phyloP scores from a whole-genome alignment of 1,284 basidiomycete species.

The Apiotrichum montevideense region DNA sequence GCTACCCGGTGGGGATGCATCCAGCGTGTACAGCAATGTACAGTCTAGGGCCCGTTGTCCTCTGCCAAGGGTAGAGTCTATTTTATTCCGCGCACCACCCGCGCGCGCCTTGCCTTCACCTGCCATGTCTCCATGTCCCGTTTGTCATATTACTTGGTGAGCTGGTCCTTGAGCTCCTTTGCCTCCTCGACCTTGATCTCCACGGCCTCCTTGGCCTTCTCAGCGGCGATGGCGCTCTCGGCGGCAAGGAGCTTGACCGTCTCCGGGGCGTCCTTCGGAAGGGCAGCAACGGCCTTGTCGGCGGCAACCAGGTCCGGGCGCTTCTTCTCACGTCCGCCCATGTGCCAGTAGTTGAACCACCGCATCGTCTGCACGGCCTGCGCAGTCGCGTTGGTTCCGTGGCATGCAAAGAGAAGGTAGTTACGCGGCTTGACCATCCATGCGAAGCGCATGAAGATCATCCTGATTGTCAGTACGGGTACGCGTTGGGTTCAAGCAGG shows the following conservation, averaged over 20 bases:
- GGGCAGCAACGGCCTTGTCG: slow-evolving; percentile 8
- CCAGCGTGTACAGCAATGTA: slow-evolving; percentile 2
- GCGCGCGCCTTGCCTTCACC: too few species aligned
- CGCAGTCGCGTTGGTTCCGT: slow-evolving; percentile 80
- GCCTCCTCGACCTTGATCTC: slow-evolving; percentile 19
- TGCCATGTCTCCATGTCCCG: too few species aligned
- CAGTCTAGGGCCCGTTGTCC: slow-evolving; percentile 2
- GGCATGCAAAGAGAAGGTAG: slow-evolving; percentile 88
- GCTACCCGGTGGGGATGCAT: slow-evolving; percentile 2
- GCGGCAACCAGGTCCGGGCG: slow-evolving; percentile 23
- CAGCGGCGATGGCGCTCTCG: not conserved
- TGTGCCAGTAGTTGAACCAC: slow-evolving; percentile 77
- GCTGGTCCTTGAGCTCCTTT: slow-evolving; percentile 13
- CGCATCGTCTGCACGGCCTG: slow-evolving; percentile 75
- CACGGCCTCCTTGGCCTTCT: slow-evolving; percentile 7
- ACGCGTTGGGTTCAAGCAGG: not conserved
- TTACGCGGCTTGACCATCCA: slow-evolving; percentile 94
- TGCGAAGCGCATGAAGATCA: slow-evolving; percentile 94
- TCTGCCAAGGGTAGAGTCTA: not conserved
- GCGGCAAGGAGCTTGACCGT: not conserved
- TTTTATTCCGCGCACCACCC: not conserved
- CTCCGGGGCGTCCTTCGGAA: not conserved
- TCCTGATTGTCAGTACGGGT: slow-evolving; percentile 48
- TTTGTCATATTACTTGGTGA: not conserved
- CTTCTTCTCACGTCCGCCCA: slow-evolving; percentile 44